phyloP scores from a whole-genome alignment of 1,284 basidiomycete genomes.

The Ganoderma leucocontextum region DNA sequence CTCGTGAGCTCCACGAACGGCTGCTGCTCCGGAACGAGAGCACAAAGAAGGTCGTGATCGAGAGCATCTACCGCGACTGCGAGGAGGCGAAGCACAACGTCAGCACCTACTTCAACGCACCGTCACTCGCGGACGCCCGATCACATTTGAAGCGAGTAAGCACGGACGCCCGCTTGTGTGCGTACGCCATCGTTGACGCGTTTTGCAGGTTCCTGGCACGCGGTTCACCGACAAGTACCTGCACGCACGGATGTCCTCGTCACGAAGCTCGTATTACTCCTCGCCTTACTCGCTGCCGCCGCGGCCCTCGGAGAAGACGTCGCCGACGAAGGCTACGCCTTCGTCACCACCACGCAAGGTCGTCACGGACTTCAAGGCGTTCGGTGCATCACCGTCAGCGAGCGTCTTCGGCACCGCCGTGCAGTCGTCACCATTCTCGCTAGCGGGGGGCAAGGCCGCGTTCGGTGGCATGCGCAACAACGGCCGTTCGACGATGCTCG shows the following conservation, averaged over 20 bases:
- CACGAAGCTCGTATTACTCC: constrained; percentile 60
- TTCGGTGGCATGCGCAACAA: constrained; percentile 72
- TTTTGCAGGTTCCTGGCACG: constrained; percentile 81
- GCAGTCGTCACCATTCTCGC: constrained; percentile 77
- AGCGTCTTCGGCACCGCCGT: constrained; percentile 87
- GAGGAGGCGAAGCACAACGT: constrained; percentile 93
- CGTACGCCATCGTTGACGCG: constrained; percentile 10
- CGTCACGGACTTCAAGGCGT: constrained; percentile 88
- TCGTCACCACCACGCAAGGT: constrained; percentile 82
- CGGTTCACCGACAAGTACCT: constrained; percentile 96
- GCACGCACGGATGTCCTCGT: constrained; percentile 69
- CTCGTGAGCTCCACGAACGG: constrained; percentile 91
- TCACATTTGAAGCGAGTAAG: constrained; percentile 83
- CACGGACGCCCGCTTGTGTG: constrained; percentile 12
- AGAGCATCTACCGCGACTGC: constrained; percentile 94
- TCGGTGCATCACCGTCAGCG: constrained; percentile 78
- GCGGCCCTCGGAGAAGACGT: constrained; percentile 44
- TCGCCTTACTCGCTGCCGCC: constrained; percentile 58
- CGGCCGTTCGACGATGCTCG: constrained; percentile 52
- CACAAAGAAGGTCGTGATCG: constrained; percentile 96
- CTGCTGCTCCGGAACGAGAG: constrained; percentile 93
- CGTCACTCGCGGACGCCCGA: constrained; percentile 78
- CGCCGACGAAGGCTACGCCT: constrained; percentile 48
- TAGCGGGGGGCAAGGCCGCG: constrained; percentile 82
- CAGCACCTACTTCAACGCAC: constrained; percentile 82